Percentiles rank a stretch among this genome's conserved stretches.
Evolutionary conservation across 176 grass and related monocot species (phyloP).

Genomic region (Aegilops longissima): DNA sequence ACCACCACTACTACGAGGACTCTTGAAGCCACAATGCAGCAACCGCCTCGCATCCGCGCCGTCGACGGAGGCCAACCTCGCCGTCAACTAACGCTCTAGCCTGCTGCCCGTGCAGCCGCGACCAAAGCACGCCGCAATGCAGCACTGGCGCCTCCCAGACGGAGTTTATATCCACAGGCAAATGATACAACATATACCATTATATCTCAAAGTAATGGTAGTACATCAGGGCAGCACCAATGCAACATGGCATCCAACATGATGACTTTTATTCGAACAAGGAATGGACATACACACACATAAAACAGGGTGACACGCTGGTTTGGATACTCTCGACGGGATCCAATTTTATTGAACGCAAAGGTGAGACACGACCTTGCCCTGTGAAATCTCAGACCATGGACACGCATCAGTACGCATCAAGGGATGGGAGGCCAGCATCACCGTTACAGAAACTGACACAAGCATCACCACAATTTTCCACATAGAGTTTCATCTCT

Average conservation of each 20-base stretch:
- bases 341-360: background rate
- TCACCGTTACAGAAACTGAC: background rate
- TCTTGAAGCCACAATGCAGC: too few species aligned
- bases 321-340: background rate
- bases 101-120: too few species aligned
- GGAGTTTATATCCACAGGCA: background rate
- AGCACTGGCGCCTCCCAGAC: too few species aligned
- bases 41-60: too few species aligned
- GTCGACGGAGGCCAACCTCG: too few species aligned
- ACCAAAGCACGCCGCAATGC: too few species aligned
- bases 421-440: background rate
- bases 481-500: background rate
- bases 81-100: too few species aligned
- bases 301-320: background rate
- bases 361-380: background rate
- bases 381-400: background rate
- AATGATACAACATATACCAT: background rate
- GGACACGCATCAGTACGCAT: too few species aligned
- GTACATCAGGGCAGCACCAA: background rate
- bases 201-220: background rate
- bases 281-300: background rate
- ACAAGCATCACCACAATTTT: background rate
- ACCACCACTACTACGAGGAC: too few species aligned
- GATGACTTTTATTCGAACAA: background rate
- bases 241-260: background rate